A percentile compares a stretch with the other conserved stretches of the same genome.
These are phyloP conservation scores for Golubevia pallescens DNA, from an alignment of 1,284 basidiomycete species.

Conservation along the genomic window DNA sequence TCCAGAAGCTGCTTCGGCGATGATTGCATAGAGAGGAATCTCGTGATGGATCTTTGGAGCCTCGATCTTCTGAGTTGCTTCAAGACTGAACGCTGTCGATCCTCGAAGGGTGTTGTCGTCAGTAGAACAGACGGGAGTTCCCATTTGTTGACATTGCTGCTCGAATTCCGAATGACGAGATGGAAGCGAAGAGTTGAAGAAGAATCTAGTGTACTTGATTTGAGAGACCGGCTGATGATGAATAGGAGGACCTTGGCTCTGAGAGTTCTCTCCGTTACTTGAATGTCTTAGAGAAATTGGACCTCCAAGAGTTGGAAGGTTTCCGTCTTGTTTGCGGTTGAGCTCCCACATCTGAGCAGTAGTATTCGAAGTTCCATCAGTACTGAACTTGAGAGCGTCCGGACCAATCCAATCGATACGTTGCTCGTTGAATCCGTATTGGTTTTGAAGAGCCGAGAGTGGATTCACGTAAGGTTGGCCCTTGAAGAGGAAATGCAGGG, in stretches of 20 bases:
- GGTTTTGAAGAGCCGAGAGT: constrained; percentile 4
- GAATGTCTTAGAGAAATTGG: constrained; percentile 42
- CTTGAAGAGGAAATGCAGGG: too few species aligned
- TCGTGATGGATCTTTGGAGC: constrained; percentile 8
- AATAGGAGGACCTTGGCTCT: constrained; percentile 35
- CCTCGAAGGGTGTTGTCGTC: constrained; percentile 39
- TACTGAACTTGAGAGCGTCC: constrained; percentile 28
- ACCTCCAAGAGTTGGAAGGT: constrained; percentile 25
- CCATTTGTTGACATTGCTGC: constrained; percentile 23
- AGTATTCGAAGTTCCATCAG: constrained; percentile 28
- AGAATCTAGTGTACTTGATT: constrained; percentile 44
- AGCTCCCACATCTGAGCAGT: constrained; percentile 24
- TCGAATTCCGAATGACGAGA: constrained; percentile 32
- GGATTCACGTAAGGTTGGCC: too few species aligned
- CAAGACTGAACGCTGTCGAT: constrained; percentile 30
- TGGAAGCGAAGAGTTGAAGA: constrained; percentile 51
- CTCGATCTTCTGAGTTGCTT: not conserved
- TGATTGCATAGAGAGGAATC: constrained; percentile 28
- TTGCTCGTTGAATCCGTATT: constrained; percentile 32
- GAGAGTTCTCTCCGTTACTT: constrained; percentile 37
- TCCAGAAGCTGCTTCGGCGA: constrained; percentile 22
- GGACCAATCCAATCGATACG: constrained; percentile 44
- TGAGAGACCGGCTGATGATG: constrained; percentile 24
- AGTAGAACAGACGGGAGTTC: constrained; percentile 31
- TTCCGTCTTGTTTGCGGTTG: constrained; percentile 25